phyloP scores from a whole-genome alignment of 2,329 filamentous ascomycete genomes.

The Phyllosticta citribraziliensis region DNA sequence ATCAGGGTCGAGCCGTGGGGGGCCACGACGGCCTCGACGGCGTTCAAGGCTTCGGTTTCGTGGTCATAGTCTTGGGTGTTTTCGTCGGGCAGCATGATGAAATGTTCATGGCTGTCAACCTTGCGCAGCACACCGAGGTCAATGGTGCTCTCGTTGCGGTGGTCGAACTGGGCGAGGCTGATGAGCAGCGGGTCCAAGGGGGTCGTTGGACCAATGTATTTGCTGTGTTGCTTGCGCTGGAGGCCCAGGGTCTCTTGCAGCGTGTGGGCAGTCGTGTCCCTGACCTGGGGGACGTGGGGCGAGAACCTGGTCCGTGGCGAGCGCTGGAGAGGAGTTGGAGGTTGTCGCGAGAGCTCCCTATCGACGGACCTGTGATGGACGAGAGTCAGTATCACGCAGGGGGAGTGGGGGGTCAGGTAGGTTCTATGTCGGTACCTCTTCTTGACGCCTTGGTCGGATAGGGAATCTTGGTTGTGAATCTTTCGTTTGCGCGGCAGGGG shows the following conservation, averaged over 20 bases:
- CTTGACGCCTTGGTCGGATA: constrained; percentile 53
- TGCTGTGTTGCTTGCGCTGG: constrained; percentile 68
- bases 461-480: constrained; percentile 50
- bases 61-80: constrained; percentile 63
- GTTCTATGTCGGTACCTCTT: constrained; percentile 50
- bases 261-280: constrained; percentile 23
- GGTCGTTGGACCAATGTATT: constrained; percentile 74
- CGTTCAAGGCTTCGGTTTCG: constrained; percentile 56
- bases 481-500: constrained; percentile 74
- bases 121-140: constrained; percentile 55
- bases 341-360: constrained; percentile 17
- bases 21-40: constrained; percentile 65
- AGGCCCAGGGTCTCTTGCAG: constrained; percentile 53
- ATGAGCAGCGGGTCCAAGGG: constrained; percentile 78
- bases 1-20: constrained; percentile 69
- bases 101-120: constrained; percentile 68
- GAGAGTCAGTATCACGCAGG: constrained; percentile 4
- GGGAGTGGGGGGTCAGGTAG: neutral
- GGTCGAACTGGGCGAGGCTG: constrained; percentile 69
- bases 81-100: constrained; percentile 68
- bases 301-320: constrained; percentile 12
- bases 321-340: constrained; percentile 20
- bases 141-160: constrained; percentile 68
- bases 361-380: constrained; percentile 25
- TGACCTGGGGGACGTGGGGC: constrained; percentile 14